Evolutionary conservation across 495 filamentous ascomycete species (phyloP).

Genomic region (Penicillium arizonense): DNA sequence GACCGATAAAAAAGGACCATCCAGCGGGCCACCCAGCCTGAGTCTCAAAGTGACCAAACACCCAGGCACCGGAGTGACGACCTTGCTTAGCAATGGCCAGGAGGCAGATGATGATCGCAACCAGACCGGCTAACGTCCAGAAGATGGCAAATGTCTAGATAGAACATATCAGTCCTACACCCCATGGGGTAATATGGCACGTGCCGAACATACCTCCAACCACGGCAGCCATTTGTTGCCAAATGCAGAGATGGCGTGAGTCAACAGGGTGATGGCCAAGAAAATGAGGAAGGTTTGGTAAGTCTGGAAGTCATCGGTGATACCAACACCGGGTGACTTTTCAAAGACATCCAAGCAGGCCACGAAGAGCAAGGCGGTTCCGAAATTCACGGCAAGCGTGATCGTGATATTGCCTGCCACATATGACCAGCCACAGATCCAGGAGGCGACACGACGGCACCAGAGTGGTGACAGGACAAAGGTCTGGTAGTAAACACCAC

Average conservation of each 20-base stretch:
- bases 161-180: slow-evolving; percentile 38
- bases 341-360: slow-evolving; percentile 29
- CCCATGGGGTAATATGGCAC: slow-evolving; percentile 28
- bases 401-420: slow-evolving; percentile 62
- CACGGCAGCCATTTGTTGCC: slow-evolving; percentile 33
- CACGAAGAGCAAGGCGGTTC: slow-evolving; percentile 22
- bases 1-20: slow-evolving; percentile 56
- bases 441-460: slow-evolving; percentile 59
- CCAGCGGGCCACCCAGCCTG: slow-evolving; percentile 55
- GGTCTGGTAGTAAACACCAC: slow-evolving; percentile 69
- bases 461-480: slow-evolving; percentile 50
- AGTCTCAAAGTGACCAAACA: slow-evolving; percentile 56
- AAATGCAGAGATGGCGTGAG: slow-evolving; percentile 25
- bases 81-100: slow-evolving; percentile 49
- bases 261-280: slow-evolving; percentile 54
- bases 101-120: slow-evolving; percentile 55
- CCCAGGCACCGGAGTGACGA: slow-evolving; percentile 47
- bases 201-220: slow-evolving; percentile 41
- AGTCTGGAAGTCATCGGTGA: slow-evolving; percentile 22
- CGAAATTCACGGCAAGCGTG: slow-evolving; percentile 38
- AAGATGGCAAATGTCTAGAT: slow-evolving; percentile 61
- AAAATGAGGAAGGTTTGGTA: slow-evolving; percentile 56
- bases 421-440: slow-evolving; percentile 69
- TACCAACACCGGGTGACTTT: slow-evolving; percentile 36
- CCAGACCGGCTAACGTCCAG: slow-evolving; percentile 54